A percentile compares a stretch with the other conserved stretches of the same genome.
Evolutionary conservation across 2,329 filamentous ascomycete genomes (phyloP).

Genomic region (Neoscytalidium dimidiatum): DNA sequence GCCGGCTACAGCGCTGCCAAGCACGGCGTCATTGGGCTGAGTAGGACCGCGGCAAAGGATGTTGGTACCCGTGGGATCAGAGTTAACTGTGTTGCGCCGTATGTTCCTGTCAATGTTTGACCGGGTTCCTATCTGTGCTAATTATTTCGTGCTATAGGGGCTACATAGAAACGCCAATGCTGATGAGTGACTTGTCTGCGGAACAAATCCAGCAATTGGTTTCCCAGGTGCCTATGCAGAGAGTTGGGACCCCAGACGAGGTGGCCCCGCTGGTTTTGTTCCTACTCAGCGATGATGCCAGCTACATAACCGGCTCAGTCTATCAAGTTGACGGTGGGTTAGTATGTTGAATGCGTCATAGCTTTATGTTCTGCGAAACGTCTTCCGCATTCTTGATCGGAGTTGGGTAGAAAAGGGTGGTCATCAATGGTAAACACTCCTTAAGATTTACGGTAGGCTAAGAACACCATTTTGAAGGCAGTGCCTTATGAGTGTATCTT

Average conservation of each 20-base stretch:
- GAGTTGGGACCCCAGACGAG: not conserved
- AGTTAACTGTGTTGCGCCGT: not conserved
- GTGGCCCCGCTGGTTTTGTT: not conserved
- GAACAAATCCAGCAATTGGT: not conserved
- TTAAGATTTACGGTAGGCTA: no score
- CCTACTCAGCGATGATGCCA: not conserved
- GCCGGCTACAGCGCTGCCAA: not conserved
- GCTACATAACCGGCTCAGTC: not conserved
- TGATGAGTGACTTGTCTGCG: not conserved
- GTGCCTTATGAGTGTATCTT: no score
- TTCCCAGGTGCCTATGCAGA: not conserved
- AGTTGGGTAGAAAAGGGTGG: no score
- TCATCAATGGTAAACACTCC: no score
- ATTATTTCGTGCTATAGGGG: not conserved
- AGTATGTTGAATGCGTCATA: not conserved
- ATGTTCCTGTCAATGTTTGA: not conserved
- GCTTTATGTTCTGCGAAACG: no score
- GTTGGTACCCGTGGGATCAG: not conserved
- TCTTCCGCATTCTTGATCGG: no score
- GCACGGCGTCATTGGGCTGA: not conserved
- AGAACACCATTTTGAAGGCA: no score
- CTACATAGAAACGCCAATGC: not conserved
- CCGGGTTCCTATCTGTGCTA: not conserved
- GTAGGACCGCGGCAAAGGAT: not conserved
- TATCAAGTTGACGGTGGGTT: not conserved